A percentile compares a stretch with the other conserved stretches of the same genome.
Conservation (phyloP, 2,329 filamentous ascomycete species). For the Sporothrix globosa region DNA sequence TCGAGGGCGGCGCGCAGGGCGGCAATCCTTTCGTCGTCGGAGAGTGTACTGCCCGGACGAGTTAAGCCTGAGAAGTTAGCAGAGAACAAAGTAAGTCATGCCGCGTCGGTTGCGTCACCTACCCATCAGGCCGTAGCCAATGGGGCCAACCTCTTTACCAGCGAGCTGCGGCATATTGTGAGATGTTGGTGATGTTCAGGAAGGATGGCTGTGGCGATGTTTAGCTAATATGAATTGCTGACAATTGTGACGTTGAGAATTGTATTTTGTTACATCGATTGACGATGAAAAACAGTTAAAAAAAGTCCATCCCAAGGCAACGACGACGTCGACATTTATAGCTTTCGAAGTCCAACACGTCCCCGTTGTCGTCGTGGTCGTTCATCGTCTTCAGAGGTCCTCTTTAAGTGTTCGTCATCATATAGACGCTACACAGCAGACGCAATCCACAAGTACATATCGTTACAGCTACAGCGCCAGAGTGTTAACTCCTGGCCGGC, state of each 20-base stretch:
- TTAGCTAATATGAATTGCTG: not conserved
- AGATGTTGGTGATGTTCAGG: not conserved
- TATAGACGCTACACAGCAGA: too few relatives aligned
- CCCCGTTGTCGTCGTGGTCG: not conserved
- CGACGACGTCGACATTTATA: not conserved
- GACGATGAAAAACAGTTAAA: not conserved
- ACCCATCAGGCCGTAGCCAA: conserved; percentile 43
- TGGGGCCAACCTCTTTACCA: conserved; percentile 41
- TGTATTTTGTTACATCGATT: not conserved
- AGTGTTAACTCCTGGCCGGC: conserved; percentile 16
- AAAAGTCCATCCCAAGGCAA: not conserved
- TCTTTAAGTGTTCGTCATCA: not conserved
- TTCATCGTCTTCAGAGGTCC: not conserved
- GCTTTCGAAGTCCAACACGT: not conserved
- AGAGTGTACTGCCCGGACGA: conserved; percentile 44
- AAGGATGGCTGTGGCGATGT: not conserved
- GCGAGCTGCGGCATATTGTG: conserved; percentile 41
- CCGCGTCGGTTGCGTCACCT: not conserved
- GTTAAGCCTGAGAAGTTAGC: conserved; percentile 46
- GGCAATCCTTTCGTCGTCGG: conserved; percentile 56
- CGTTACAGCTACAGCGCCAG: not conserved
- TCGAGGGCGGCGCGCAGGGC: conserved; percentile 59
- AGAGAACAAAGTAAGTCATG: not conserved
- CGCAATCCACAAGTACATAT: too few relatives aligned
- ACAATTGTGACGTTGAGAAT: not conserved